phyloP scores from a whole-genome alignment of 2,329 filamentous ascomycete genomes.

The Atkinsonella texensis region DNA sequence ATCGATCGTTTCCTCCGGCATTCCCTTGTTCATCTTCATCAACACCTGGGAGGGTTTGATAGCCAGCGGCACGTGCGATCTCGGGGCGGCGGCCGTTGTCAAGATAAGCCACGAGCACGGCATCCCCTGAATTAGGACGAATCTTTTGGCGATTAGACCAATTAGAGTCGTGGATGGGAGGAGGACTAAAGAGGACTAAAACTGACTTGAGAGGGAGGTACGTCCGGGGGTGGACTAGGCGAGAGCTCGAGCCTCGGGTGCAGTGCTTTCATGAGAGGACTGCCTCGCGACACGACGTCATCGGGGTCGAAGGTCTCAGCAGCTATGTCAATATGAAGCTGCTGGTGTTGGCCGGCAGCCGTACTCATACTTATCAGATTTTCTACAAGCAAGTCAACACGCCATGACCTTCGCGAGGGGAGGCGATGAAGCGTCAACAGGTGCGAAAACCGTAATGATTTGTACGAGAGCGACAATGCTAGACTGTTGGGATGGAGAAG shows the following conservation, averaged over 20 bases:
- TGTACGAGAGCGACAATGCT: neutral
- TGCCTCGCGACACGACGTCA: constrained; percentile 28
- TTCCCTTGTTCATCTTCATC: constrained; percentile 27
- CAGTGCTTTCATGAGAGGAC: constrained; percentile 26
- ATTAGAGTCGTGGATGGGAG: constrained; percentile 27
- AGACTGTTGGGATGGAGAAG: neutral
- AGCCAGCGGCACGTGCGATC: constrained; percentile 45
- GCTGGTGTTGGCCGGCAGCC: constrained; percentile 21
- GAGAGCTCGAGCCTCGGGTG: constrained; percentile 20
- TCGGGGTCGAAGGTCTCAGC: constrained; percentile 32
- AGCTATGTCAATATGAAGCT: constrained; percentile 16
- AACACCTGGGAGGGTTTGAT: constrained; percentile 37
- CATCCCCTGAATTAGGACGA: constrained; percentile 48
- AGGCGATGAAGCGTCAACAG: constrained; percentile 7
- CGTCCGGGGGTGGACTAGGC: constrained; percentile 25
- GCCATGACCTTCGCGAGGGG: constrained; percentile 19
- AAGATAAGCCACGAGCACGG: constrained; percentile 54
- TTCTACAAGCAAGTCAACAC: constrained; percentile 19
- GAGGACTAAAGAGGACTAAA: constrained; percentile 16
- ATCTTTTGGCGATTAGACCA: constrained; percentile 42
- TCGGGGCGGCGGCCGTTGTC: constrained; percentile 52
- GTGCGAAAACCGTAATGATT: neutral
- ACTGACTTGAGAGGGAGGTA: constrained; percentile 23
- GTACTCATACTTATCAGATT: constrained; percentile 27
- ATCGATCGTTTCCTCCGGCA: constrained; percentile 15